phyloP scores from a whole-genome alignment of 2,329 filamentous ascomycete species.

The Trichophyton simii region DNA sequence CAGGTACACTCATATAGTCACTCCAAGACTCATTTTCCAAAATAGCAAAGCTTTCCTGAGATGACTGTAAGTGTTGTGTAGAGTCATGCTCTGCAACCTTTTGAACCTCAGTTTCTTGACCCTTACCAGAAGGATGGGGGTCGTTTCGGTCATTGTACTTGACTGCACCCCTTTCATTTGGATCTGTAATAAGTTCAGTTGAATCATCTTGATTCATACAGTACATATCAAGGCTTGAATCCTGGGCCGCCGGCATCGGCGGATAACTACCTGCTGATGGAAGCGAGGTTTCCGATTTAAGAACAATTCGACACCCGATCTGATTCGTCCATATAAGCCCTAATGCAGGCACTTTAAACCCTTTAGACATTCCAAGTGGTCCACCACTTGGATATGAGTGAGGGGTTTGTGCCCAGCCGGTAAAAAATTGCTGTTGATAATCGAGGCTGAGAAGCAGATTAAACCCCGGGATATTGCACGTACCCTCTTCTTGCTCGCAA shows the following conservation, averaged over 20 bases:
- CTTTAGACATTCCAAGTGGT: background rate
- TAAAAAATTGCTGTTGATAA: constrained; percentile 90
- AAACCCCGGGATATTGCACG: constrained; percentile 22
- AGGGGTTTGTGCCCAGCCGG: constrained; percentile 68
- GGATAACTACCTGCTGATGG: background rate
- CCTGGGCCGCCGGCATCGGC: background rate
- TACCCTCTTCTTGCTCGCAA: constrained; percentile 8
- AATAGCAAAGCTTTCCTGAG: background rate
- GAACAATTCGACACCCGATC: constrained; percentile 65
- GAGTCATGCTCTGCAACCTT: background rate
- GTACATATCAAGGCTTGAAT: background rate
- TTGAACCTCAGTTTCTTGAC: background rate
- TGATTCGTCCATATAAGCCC: constrained; percentile 88
- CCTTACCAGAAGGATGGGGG: background rate
- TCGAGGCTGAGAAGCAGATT: constrained; percentile 57
- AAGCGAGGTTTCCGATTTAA: constrained; percentile 42
- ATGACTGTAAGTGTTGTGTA: background rate
- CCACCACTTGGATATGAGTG: constrained; percentile 14
- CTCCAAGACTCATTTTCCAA: background rate
- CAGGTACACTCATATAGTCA: background rate
- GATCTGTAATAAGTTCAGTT: background rate
- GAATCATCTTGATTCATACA: background rate
- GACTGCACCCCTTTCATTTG: background rate
- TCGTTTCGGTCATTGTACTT: background rate
- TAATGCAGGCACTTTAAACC: constrained; percentile 65